These are phyloP conservation scores for Aphanomyces stellatus DNA, from an alignment of 352 stramenopile genomes.

Conservation along the genomic window DNA sequence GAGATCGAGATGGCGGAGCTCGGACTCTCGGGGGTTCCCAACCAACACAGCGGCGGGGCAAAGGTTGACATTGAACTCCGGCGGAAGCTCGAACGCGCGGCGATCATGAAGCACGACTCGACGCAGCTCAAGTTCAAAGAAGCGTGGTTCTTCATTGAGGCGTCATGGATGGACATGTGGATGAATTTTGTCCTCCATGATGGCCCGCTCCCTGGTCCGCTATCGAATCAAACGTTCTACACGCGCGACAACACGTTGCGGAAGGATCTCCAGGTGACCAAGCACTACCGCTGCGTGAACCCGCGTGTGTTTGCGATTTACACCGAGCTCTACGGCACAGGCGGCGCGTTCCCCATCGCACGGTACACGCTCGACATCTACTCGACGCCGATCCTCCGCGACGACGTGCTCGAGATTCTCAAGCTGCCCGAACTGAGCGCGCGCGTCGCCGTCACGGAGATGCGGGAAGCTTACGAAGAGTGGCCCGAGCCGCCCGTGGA, in stretches of 20 bases:
- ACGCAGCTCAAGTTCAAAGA: constrained; percentile 52
- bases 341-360: constrained; percentile 52
- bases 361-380: constrained; percentile 67
- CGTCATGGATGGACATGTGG: constrained; percentile 68
- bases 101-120: constrained; percentile 61
- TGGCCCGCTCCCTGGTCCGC: constrained; percentile 39
- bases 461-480: constrained; percentile 48
- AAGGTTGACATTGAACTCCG: constrained; percentile 25
- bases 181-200: constrained; percentile 71
- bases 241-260: constrained; percentile 53
- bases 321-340: constrained; percentile 60
- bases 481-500: constrained; percentile 22
- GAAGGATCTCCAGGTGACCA: constrained; percentile 47
- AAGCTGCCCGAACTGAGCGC: constrained; percentile 49
- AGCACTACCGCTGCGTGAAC: constrained; percentile 74
- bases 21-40: constrained; percentile 20
- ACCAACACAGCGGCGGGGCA: constrained; percentile 21
- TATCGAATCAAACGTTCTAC: constrained; percentile 70
- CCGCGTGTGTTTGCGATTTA: constrained; percentile 72
- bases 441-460: constrained; percentile 45
- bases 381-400: constrained; percentile 61
- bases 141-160: constrained; percentile 73
- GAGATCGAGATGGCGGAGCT: constrained; percentile 24
- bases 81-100: constrained; percentile 38
- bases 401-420: constrained; percentile 70